Percentiles rank a stretch among this genome's conserved stretches.
Evolutionary conservation across 768 basidiomycete species (phyloP).

Genomic region (Naganishia friedmannii): DNA sequence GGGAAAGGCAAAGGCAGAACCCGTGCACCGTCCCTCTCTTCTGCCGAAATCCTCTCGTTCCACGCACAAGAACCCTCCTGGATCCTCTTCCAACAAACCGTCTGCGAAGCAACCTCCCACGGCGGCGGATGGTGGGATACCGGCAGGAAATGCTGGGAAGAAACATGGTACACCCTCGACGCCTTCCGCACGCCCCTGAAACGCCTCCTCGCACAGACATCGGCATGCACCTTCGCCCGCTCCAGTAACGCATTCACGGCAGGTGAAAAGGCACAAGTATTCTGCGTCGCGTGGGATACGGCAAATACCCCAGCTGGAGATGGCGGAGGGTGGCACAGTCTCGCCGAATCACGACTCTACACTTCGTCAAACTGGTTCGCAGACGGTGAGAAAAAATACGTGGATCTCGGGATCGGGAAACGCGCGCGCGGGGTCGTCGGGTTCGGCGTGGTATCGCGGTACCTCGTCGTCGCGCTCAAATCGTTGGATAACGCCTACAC

Average conservation of each 20-base stretch:
- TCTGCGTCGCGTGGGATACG: constrained; percentile 83
- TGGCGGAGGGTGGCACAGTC: constrained; percentile 54
- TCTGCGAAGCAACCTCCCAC: constrained; percentile 45
- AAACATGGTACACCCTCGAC: constrained; percentile 88
- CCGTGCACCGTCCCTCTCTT: constrained; percentile 38
- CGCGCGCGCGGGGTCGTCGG: constrained; percentile 85
- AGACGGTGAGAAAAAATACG: constrained; percentile 59
- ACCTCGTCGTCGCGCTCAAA: constrained; percentile 82
- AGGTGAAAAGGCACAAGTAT: constrained; percentile 71
- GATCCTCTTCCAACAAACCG: constrained; percentile 49
- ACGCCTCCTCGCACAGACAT: constrained; percentile 66
- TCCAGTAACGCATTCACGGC: constrained; percentile 73
- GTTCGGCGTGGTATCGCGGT: constrained; percentile 88
- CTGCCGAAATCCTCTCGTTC: constrained; percentile 72
- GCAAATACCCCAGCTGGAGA: constrained; percentile 36
- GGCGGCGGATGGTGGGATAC: constrained; percentile 44
- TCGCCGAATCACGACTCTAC: constrained; percentile 67
- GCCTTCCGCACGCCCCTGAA: constrained; percentile 66
- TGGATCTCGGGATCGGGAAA: constrained; percentile 78
- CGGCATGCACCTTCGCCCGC: constrained; percentile 84
- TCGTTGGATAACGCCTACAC: constrained; percentile 56
- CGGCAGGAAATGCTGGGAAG: constrained; percentile 50
- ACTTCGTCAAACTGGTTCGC: constrained; percentile 82
- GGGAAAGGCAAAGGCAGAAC: constrained; percentile 54
- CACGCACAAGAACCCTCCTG: constrained; percentile 65